Base-by-base conservation (phyloP, 2,329 filamentous ascomycete genomes). In the Alternaria postmessia region DNA sequence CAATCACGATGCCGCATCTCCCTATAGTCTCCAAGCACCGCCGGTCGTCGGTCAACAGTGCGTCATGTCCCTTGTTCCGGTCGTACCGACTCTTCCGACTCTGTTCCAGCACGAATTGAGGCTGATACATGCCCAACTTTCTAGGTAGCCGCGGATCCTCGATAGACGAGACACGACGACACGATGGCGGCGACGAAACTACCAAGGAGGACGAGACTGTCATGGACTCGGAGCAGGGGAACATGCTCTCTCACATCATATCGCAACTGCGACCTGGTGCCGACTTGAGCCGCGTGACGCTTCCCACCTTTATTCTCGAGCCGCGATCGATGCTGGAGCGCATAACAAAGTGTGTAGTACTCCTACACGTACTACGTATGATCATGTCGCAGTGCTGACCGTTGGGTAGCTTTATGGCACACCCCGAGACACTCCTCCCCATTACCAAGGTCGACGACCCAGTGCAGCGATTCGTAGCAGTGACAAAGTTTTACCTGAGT, bases 251-350 rank as follows among this genome's bases (percentile, higher is more conserved):
- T 61, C 94, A 98, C 81, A 96, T 99, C 81, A 98, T 99, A 76
- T 96, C 94, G 53, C 95, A 99, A 82, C 86, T 99, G 64, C 91
- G 95, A 64, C 95, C 95, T 12, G 95, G 95, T 67, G 95, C 95
- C 72, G 95, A 99, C 79, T 84, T 99, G 70, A 97, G 93, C 80
- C 88, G 94, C 71, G 94, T 99, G 64, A 94, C 95, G 36, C 85
- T 99, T 57, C 95, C 95, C 41, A 99, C 95, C 48, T 99, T 99
- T 79, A 99, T 99, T 74, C 88, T 99, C 70, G 95, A 99, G 80
- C 95, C 95, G 24, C 89, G 94, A 75, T 97, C 94, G 71, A 99
- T 99, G 95, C 84, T 99, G 72, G 95, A 99, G 82, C 89, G 95
- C 71, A 99, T 99, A 78, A 99, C 95, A 74, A 99, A 99, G 94